A percentile compares a stretch with the other conserved stretches of the same genome.
Conservation (phyloP, 179 eudicot species). For the Corrigiola litoralis region DNA sequence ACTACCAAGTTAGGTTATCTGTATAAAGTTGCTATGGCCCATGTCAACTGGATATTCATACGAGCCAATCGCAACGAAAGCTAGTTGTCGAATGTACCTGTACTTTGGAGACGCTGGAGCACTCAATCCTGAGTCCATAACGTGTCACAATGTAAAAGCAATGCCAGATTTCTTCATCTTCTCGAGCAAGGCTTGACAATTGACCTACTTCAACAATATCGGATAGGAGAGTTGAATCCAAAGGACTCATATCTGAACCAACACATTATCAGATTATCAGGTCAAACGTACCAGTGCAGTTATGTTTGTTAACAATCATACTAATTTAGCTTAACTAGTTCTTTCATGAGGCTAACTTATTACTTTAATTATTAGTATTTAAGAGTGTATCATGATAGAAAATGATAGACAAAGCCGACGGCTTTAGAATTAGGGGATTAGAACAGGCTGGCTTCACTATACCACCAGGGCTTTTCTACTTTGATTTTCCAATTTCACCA, state of each 20-base stretch:
- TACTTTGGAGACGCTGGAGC: constrained; percentile 63
- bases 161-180: constrained; percentile 58
- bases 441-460: background rate
- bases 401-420: too few relatives aligned
- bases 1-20: background rate
- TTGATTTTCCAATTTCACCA: background rate
- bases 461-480: background rate
- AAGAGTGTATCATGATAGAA: too few relatives aligned
- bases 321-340: too few relatives aligned
- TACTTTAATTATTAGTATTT: too few relatives aligned
- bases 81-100: constrained; percentile 41
- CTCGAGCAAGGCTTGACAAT: constrained; percentile 57
- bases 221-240: constrained; percentile 73
- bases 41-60: background rate
- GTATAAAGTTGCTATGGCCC: background rate
- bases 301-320: too few relatives aligned
- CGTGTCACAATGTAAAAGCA: constrained; percentile 76
- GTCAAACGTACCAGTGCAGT: background rate
- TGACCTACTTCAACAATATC: constrained; percentile 74
- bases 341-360: too few relatives aligned
- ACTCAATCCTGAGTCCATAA: constrained; percentile 76
- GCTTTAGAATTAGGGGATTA: too few relatives aligned
- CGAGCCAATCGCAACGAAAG: background rate
- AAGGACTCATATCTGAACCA: constrained; percentile 90
- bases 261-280: constrained; percentile 11